These are phyloP conservation scores for Colletotrichum sp. DNA, from an alignment of 2,329 filamentous ascomycete species.

Conservation along the genomic window DNA sequence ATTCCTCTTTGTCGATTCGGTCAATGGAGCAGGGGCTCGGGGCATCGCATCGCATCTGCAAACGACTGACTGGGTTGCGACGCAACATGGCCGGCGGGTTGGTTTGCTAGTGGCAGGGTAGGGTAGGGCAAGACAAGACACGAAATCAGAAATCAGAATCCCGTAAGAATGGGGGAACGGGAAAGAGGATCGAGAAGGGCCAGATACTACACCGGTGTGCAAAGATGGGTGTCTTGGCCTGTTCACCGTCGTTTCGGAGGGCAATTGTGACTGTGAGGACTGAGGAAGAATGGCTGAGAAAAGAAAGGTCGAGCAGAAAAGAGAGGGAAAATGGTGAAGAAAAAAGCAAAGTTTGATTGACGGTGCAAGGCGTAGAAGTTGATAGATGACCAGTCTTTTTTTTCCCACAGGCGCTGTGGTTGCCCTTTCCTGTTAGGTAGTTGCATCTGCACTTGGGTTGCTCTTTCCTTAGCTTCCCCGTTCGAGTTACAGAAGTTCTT, in stretches of 20 bases:
- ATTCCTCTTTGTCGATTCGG: neutral
- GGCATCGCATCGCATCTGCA: neutral
- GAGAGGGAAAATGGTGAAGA: neutral
- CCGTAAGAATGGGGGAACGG: neutral
- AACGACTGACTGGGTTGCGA: neutral
- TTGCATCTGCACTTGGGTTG: neutral
- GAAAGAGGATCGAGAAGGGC: neutral
- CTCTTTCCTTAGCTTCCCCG: neutral
- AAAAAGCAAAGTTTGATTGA: slow-evolving; percentile 10
- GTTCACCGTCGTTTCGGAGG: slow-evolving; percentile 15
- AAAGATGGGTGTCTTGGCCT: slow-evolving; percentile 2
- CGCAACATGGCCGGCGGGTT: neutral
- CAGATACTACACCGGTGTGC: neutral
- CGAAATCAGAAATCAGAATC: neutral
- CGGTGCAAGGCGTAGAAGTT: slow-evolving; percentile 4
- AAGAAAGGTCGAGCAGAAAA: neutral
- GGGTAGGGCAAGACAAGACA: neutral
- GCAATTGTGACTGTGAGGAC: neutral
- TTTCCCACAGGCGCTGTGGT: neutral
- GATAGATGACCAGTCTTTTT: slow-evolving; percentile 4
- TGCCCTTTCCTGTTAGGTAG: neutral
- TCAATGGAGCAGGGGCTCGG: neutral
- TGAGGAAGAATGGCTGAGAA: neutral
- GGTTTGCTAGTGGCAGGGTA: neutral
- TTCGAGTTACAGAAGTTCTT: neutral